These are phyloP conservation scores for bread wheat (Triticum aestivum) DNA, from an alignment of 176 grass and related monocot species.

Conservation along the genomic window IWGSC_CS_RefSeq_v2.1 NC_057814.1:508612453-508612952, in stretches of 20 bases:
- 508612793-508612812: slow-evolving; percentile 36
- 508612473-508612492: slow-evolving; percentile 82
- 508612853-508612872: slow-evolving; percentile 33
- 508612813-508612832: slow-evolving; percentile 39
- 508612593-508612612: slow-evolving; percentile 62
- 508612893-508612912: slow-evolving; percentile 39
- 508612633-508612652: neutral
- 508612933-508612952: slow-evolving; percentile 35
- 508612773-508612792: slow-evolving; percentile 42
- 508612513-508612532: slow-evolving; percentile 72
- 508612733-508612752: neutral
- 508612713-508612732: neutral
- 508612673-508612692: neutral
- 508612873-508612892: slow-evolving; percentile 32
- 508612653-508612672: neutral
- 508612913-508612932: slow-evolving; percentile 24
- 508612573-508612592: slow-evolving; percentile 59
- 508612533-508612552: slow-evolving; percentile 33
- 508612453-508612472: slow-evolving; percentile 71
- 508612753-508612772: neutral
- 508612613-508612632: slow-evolving; percentile 70
- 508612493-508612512: slow-evolving; percentile 68
- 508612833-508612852: slow-evolving; percentile 41
- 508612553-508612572: slow-evolving; percentile 65
- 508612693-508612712: neutral